phyloP scores from a whole-genome alignment of 225 moss, liverwort and hornwort species.

The Polytrichum formosum region DNA sequence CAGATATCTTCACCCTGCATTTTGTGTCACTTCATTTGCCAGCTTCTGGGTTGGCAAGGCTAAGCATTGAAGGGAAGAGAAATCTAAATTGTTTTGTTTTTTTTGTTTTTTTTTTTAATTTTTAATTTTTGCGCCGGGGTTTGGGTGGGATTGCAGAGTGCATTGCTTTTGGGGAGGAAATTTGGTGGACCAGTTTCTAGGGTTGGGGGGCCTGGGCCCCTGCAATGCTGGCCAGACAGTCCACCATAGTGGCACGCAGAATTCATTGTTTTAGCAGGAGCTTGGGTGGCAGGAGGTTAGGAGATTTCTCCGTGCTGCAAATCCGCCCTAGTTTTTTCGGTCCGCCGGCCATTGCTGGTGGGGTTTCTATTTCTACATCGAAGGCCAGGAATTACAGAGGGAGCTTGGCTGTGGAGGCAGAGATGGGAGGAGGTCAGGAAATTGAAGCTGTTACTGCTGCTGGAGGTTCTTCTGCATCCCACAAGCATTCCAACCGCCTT shows the following conservation, averaged over 20 bases:
- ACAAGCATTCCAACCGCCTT: constrained; percentile 76
- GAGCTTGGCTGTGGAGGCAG: constrained; percentile 18
- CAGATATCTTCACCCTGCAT: too few species aligned
- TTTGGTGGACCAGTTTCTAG: constrained; percentile 12
- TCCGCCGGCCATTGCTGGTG: constrained; percentile 10
- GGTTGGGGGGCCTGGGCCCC: constrained; percentile 19
- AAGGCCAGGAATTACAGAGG: constrained; percentile 20
- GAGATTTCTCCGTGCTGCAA: constrained; percentile 2
- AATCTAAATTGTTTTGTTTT: too few species aligned
- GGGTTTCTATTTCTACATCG: background rate
- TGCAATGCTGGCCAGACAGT: constrained; percentile 56
- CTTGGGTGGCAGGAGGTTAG: constrained; percentile 39
- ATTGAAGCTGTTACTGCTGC: constrained; percentile 25
- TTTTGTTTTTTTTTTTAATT: too few species aligned
- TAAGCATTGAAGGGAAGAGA: too few species aligned
- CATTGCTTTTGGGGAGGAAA: background rate
- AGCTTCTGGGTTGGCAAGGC: too few species aligned
- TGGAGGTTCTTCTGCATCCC: constrained; percentile 29
- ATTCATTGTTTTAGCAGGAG: constrained; percentile 35
- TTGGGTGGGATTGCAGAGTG: background rate
- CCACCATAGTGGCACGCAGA: constrained; percentile 37
- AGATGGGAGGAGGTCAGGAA: constrained; percentile 48
- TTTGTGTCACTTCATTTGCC: too few species aligned
- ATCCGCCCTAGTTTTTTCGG: background rate
- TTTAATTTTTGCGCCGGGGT: too few species aligned